phyloP scores from a whole-genome alignment of 352 stramenopile species.

The Phytopythium boreale region DNA sequence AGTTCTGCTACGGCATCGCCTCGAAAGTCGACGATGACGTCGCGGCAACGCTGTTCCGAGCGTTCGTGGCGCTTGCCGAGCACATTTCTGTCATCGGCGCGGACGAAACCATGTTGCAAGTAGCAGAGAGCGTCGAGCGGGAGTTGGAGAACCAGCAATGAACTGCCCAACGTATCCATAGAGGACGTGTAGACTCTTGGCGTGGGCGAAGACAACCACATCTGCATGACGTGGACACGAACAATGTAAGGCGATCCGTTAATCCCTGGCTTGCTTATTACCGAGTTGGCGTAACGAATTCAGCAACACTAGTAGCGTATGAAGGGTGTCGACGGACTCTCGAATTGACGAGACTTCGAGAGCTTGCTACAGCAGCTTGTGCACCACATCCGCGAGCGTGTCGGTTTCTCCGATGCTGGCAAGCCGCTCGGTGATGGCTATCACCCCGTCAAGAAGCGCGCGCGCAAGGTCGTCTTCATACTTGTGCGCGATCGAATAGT shows the following conservation, averaged over 20 bases:
- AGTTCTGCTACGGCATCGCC: constrained; percentile 64
- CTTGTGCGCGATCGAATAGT: constrained; percentile 28
- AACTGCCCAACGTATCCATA: too few relatives aligned
- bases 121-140: not conserved
- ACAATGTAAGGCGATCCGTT: too few relatives aligned
- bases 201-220: too few relatives aligned
- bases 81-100: constrained; percentile 17
- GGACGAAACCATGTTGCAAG: constrained; percentile 15
- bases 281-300: not conserved
- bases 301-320: too few relatives aligned
- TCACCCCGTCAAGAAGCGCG: constrained; percentile 13
- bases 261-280: not conserved
- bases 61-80: constrained; percentile 25
- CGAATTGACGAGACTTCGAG: not conserved
- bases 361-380: not conserved
- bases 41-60: constrained; percentile 31
- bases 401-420: constrained; percentile 10
- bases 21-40: constrained; percentile 34
- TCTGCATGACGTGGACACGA: too few relatives aligned
- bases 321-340: too few relatives aligned
- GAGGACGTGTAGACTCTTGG: too few relatives aligned
- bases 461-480: constrained; percentile 19
- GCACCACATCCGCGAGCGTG: constrained; percentile 18
- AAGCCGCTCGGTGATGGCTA: constrained; percentile 16
- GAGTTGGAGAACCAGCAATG: not conserved